phyloP scores from a whole-genome alignment of 2,329 filamentous ascomycete genomes.

The Scedosporium apiospermum region DNA sequence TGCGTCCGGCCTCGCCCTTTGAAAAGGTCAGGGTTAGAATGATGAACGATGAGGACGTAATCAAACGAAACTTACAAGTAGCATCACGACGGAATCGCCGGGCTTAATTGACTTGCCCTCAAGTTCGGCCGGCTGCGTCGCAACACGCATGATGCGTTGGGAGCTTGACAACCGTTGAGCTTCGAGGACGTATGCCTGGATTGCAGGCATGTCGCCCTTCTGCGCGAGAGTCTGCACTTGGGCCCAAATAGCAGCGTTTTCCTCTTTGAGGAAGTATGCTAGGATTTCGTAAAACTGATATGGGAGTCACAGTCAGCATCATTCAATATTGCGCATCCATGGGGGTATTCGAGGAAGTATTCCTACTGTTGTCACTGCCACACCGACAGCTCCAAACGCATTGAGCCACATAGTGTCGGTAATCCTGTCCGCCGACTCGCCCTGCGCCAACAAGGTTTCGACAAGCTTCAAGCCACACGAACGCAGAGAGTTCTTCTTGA shows the following conservation, averaged over 20 bases:
- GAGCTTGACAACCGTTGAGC: slow-evolving; percentile 29
- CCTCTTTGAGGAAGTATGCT: slow-evolving; percentile 28
- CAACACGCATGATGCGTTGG: slow-evolving; percentile 27
- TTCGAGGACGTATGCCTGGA: slow-evolving; percentile 29
- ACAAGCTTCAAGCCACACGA: slow-evolving; percentile 28
- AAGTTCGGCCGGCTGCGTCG: slow-evolving; percentile 21
- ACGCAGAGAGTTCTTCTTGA: slow-evolving; percentile 26
- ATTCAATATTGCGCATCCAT: too few relatives aligned
- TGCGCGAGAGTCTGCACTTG: slow-evolving; percentile 30
- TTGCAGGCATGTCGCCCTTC: slow-evolving; percentile 21
- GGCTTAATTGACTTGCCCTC: slow-evolving; percentile 28
- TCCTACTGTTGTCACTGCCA: slow-evolving; percentile 27
- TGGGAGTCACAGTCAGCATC: neutral
- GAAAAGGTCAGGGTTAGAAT: slow-evolving; percentile 11
- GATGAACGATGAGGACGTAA: neutral
- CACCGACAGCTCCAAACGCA: slow-evolving; percentile 29
- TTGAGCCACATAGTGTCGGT: slow-evolving; percentile 27
- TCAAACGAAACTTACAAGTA: slow-evolving; percentile 24
- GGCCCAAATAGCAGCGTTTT: slow-evolving; percentile 30
- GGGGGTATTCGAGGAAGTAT: neutral
- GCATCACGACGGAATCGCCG: slow-evolving; percentile 28
- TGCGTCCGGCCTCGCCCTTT: slow-evolving; percentile 28
- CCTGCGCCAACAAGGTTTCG: slow-evolving; percentile 24
- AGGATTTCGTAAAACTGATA: slow-evolving; percentile 34
- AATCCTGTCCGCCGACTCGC: slow-evolving; percentile 21